These are phyloP conservation scores for Jamesozyma rosinii DNA, from an alignment of 805 yeast species.

Conservation along the genomic window DNA sequence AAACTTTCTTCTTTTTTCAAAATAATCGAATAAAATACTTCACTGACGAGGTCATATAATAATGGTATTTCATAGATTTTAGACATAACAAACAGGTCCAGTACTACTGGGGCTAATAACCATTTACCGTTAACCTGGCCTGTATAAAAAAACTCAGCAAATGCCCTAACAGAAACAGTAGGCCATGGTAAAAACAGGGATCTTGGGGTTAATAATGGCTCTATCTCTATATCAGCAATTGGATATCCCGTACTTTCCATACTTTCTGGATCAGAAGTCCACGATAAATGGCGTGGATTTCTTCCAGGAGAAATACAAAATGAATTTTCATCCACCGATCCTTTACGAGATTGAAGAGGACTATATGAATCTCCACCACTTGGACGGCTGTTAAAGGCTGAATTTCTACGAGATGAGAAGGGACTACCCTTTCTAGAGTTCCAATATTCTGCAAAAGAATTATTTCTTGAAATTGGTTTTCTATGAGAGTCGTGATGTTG, in stretches of 20 bases:
- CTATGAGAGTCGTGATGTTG: not conserved
- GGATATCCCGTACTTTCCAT: conserved; percentile 13
- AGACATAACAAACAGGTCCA: conserved; percentile 54
- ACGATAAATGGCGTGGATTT: conserved; percentile 5
- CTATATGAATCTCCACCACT: conserved; percentile 9
- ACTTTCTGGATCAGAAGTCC: conserved; percentile 10
- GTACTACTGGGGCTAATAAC: conserved; percentile 59
- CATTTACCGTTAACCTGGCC: conserved; percentile 74
- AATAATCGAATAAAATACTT: conserved; percentile 58
- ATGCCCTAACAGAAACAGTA: conserved; percentile 51
- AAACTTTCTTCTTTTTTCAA: conserved; percentile 53
- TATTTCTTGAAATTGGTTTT: conserved; percentile 2
- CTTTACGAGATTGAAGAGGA: conserved; percentile 1
- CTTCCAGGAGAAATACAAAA: conserved; percentile 1
- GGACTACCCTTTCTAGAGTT: conserved; percentile 20
- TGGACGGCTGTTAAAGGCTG: conserved; percentile 10
- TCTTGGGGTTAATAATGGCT: conserved; percentile 59
- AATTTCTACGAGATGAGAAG: conserved; percentile 21
- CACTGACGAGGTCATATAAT: conserved; percentile 58
- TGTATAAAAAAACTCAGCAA: conserved; percentile 64
- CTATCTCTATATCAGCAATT: conserved; percentile 31
- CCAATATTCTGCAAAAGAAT: conserved; percentile 11
- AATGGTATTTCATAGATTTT: conserved; percentile 62
- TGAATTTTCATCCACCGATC: not conserved
- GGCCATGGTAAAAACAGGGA: conserved; percentile 60